These are phyloP conservation scores for Albugo candida DNA, from an alignment of 352 stramenopile species.

Conservation along the genomic window DNA sequence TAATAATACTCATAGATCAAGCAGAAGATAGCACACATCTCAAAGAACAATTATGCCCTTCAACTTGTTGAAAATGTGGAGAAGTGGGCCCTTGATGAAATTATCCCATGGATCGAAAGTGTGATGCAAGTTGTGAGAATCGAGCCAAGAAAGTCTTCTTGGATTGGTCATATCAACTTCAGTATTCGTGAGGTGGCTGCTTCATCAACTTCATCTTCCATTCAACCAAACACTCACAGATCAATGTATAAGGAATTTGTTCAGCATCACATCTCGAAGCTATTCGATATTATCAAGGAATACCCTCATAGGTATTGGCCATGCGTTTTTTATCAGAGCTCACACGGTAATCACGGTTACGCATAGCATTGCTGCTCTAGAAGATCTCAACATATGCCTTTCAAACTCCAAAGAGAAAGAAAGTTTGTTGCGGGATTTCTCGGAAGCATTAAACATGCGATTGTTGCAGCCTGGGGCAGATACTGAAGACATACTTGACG, in stretches of 20 bases:
- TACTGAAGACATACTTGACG: conserved; percentile 92
- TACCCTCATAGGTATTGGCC: conserved; percentile 81
- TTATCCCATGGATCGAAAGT: too few relatives aligned
- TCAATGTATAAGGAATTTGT: conserved; percentile 25
- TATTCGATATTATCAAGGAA: conserved; percentile 95
- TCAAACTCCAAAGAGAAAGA: conserved; percentile 71
- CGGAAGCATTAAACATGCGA: conserved; percentile 50
- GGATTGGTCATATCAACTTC: neutral
- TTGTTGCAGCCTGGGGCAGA: conserved; percentile 90
- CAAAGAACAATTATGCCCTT: too few relatives aligned
- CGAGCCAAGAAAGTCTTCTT: neutral
- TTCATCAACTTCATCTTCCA: neutral
- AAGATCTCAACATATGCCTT: conserved; percentile 51
- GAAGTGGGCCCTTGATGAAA: neutral
- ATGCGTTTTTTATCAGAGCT: neutral
- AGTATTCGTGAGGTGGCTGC: neutral
- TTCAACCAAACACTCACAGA: neutral
- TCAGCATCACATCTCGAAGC: conserved; percentile 69
- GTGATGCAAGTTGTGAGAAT: neutral
- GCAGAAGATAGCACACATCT: too few relatives aligned
- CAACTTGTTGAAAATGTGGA: neutral
- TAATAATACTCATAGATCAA: too few relatives aligned
- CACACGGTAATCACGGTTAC: neutral
- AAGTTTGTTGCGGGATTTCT: conserved; percentile 64
- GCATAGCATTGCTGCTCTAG: conserved; percentile 31